A percentile compares a stretch with the other conserved stretches of the same genome.
Evolutionary conservation across 768 basidiomycete genomes (phyloP).

Genomic region (Hebeloma cylindrosporum): DNA sequence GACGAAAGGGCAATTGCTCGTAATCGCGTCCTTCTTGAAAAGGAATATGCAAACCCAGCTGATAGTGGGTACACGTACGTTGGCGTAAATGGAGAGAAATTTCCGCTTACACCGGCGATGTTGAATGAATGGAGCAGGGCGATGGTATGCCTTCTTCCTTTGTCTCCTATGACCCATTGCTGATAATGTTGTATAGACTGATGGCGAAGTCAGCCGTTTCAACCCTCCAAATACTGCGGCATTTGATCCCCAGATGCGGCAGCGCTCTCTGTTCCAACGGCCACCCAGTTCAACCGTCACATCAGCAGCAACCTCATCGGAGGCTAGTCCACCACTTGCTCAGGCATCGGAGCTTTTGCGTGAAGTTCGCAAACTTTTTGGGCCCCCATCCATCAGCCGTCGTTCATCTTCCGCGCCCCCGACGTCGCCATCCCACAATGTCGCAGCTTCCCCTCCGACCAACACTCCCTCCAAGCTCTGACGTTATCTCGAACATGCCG

Average conservation of each 20-base stretch:
- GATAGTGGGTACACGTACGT: constrained; percentile 11
- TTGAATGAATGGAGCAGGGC: constrained; percentile 13
- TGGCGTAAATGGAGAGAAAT: constrained; percentile 1
- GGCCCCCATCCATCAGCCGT: background rate
- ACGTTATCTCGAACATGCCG: constrained; percentile 9
- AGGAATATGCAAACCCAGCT: constrained; percentile 9
- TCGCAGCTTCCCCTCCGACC: no score
- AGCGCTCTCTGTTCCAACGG: constrained; percentile 6
- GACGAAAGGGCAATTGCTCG: constrained; percentile 10
- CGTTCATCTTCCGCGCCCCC: constrained; percentile 3
- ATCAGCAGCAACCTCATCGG: background rate
- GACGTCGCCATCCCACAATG: background rate
- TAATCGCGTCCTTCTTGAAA: constrained; percentile 8
- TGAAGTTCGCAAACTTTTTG: background rate
- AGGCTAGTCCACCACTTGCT: background rate
- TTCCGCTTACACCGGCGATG: constrained; percentile 13
- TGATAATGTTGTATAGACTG: constrained; percentile 3
- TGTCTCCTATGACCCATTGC: no score
- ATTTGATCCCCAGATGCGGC: constrained; percentile 11
- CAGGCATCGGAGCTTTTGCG: no score
- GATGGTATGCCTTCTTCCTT: constrained; percentile 6
- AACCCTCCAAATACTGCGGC: constrained; percentile 4
- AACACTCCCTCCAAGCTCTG: constrained; percentile 12
- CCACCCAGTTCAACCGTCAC: background rate
- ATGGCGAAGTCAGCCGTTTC: constrained; percentile 1